These are phyloP conservation scores for Macrophomina phaseolina DNA, from an alignment of 2,329 filamentous ascomycete species.

Conservation along the genomic window DNA sequence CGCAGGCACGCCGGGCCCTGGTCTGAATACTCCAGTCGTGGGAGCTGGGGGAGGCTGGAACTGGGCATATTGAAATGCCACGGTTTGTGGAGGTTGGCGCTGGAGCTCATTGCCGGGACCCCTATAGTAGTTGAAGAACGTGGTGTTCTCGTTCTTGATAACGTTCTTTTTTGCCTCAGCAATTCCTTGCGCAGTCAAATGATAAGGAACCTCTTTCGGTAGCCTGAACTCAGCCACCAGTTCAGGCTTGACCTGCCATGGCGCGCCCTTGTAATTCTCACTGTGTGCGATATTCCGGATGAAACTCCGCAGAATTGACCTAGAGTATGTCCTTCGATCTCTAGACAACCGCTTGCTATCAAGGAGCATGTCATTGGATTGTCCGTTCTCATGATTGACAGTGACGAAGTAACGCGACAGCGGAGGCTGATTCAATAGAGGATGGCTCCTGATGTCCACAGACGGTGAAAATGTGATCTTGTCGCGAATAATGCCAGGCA, in stretches of 20 bases:
- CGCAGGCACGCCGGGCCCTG: conserved; percentile 12
- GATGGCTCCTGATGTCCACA: conserved; percentile 63
- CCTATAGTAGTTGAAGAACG: conserved; percentile 26
- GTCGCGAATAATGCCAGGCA: conserved; percentile 24
- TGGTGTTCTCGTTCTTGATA: conserved; percentile 51
- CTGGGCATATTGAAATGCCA: conserved; percentile 10
- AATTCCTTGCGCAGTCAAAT: conserved; percentile 43
- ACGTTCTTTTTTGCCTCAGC: conserved; percentile 64
- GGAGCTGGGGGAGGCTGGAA: conserved; percentile 7
- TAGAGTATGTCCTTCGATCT: conserved; percentile 91
- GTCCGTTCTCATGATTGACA: conserved; percentile 3
- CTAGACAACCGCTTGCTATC: conserved; percentile 70
- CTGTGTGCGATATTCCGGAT: conserved; percentile 93
- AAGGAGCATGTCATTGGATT: conserved; percentile 55
- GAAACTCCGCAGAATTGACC: conserved; percentile 89
- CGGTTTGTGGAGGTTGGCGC: conserved; percentile 18
- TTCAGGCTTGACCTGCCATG: conserved; percentile 90
- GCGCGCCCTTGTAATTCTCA: conserved; percentile 93
- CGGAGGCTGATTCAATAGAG: conserved; percentile 68
- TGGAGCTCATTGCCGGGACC: conserved; percentile 20
- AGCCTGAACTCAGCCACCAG: conserved; percentile 86
- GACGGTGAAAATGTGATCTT: conserved; percentile 66
- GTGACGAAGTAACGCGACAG: conserved; percentile 61
- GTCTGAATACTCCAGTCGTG: conserved; percentile 8
- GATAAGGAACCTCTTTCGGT: conserved; percentile 76